Percentiles rank a stretch among this genome's conserved stretches.
Conservation (phyloP, 306 rosid genomes). For the Sesbania bispinosa region DNA sequence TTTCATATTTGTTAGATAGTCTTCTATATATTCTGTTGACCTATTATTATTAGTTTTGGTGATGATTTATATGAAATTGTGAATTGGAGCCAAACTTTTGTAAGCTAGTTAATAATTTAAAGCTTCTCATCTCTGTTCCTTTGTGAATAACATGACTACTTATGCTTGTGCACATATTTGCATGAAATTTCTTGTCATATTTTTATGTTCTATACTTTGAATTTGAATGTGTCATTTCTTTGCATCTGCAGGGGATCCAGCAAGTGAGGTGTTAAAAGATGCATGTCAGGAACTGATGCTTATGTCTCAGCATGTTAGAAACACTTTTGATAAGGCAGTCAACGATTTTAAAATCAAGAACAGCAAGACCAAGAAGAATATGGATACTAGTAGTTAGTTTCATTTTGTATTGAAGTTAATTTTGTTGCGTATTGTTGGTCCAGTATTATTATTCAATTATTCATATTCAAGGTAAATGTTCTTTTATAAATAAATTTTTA, state of each 20-base stretch:
- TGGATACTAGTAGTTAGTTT: slow-evolving; percentile 25
- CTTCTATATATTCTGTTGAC: neutral
- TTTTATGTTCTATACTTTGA: neutral
- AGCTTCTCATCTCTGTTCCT: neutral
- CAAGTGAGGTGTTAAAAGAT: slow-evolving; percentile 61
- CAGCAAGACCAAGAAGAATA: slow-evolving; percentile 28
- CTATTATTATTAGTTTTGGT: neutral
- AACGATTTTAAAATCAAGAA: slow-evolving; percentile 42
- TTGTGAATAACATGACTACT: neutral
- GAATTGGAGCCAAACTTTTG: neutral
- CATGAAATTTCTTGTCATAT: neutral
- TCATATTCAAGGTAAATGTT: no score
- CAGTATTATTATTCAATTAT: no score
- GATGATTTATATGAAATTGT: neutral
- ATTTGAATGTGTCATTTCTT: neutral
- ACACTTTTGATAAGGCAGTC: slow-evolving; percentile 61
- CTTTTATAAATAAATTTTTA: no score
- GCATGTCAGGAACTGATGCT: slow-evolving; percentile 75
- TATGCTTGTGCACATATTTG: neutral
- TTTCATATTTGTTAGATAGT: neutral
- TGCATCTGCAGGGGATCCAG: slow-evolving; percentile 60
- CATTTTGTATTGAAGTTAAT: neutral
- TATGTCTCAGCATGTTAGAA: slow-evolving; percentile 68
- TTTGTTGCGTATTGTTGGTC: neutral
- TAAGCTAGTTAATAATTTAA: neutral